Percentiles rank a stretch among this genome's conserved stretches.
These are phyloP conservation scores for Cordyceps pruinosa DNA, from an alignment of 2,329 filamentous ascomycete genomes.

Conservation along the genomic window DNA sequence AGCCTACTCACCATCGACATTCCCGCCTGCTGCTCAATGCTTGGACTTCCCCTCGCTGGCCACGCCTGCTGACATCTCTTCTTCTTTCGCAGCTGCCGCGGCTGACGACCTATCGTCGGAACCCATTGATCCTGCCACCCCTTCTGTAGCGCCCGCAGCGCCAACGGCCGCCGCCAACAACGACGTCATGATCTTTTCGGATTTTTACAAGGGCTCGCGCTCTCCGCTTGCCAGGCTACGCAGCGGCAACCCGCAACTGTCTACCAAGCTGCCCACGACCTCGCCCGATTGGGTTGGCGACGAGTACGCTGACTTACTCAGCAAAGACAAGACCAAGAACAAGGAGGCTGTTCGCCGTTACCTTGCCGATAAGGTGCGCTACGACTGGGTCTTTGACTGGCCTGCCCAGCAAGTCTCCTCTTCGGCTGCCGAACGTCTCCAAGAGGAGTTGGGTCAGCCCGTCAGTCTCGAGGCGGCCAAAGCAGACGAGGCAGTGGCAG, in stretches of 20 bases:
- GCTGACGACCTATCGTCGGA: background rate
- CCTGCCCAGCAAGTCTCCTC: conserved; percentile 27
- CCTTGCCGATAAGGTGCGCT: conserved; percentile 46
- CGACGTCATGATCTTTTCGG: conserved; percentile 48
- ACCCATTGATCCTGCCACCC: background rate
- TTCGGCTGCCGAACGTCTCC: background rate
- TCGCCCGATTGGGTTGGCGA: conserved; percentile 34
- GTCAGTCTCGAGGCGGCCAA: background rate
- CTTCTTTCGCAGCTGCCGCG: background rate
- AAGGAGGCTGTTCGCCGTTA: conserved; percentile 56
- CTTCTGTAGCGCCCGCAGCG: background rate
- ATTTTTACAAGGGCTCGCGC: conserved; percentile 50
- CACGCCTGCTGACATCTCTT: background rate
- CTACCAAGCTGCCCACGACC: conserved; percentile 22
- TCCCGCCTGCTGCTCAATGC: background rate
- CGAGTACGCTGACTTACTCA: conserved; percentile 54
- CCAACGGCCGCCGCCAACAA: background rate
- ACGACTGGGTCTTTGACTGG: conserved; percentile 57
- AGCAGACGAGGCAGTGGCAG: conserved; percentile 8
- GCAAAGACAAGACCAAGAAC: conserved; percentile 54
- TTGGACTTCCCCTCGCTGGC: background rate
- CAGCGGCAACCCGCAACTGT: conserved; percentile 26
- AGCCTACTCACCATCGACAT: background rate
- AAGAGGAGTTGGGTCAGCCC: background rate
- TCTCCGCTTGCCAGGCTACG: conserved; percentile 47